Percentiles rank a stretch among this genome's conserved stretches.
Conservation (phyloP, 352 stramenopile genomes). For the Pythium brassicae region DNA sequence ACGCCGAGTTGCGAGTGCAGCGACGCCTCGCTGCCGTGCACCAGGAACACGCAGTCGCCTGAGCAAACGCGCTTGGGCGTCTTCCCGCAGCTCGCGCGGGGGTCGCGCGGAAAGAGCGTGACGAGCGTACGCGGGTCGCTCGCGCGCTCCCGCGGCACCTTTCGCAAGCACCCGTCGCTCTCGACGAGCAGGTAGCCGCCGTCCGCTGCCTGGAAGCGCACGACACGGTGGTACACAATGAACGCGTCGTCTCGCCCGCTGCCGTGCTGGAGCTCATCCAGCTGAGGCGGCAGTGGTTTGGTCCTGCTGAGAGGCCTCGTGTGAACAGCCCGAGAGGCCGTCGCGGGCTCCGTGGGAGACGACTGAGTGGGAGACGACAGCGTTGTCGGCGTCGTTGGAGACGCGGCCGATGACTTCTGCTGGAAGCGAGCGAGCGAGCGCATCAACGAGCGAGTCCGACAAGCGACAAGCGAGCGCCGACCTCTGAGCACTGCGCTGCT, state of each 20-base stretch:
- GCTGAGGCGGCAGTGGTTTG: background rate
- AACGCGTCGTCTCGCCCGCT: background rate
- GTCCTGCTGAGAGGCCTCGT: too few relatives aligned
- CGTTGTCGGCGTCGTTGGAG: too few relatives aligned
- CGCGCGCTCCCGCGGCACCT: slow-evolving; percentile 15
- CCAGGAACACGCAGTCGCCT: slow-evolving; percentile 27
- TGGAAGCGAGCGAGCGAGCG: too few relatives aligned
- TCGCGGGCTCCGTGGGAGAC: too few relatives aligned
- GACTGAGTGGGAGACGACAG: too few relatives aligned
- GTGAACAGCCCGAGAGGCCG: too few relatives aligned
- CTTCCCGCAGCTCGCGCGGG: slow-evolving; percentile 11
- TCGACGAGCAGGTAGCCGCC: slow-evolving; percentile 37
- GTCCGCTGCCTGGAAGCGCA: slow-evolving; percentile 34
- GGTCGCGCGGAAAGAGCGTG: slow-evolving; percentile 32
- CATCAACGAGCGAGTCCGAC: too few relatives aligned
- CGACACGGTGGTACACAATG: slow-evolving; percentile 32
- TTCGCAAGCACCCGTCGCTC: slow-evolving; percentile 25
- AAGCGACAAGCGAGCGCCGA: background rate
- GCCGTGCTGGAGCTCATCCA: background rate
- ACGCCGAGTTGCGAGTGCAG: slow-evolving; percentile 9
- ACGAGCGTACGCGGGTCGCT: slow-evolving; percentile 32
- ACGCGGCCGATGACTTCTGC: too few relatives aligned
- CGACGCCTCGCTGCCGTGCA: slow-evolving; percentile 17
- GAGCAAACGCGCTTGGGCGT: slow-evolving; percentile 19
- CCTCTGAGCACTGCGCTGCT: background rate